Base-by-base conservation (phyloP, 1,284 basidiomycete genomes). In the Chalciporus sp. region DNA sequence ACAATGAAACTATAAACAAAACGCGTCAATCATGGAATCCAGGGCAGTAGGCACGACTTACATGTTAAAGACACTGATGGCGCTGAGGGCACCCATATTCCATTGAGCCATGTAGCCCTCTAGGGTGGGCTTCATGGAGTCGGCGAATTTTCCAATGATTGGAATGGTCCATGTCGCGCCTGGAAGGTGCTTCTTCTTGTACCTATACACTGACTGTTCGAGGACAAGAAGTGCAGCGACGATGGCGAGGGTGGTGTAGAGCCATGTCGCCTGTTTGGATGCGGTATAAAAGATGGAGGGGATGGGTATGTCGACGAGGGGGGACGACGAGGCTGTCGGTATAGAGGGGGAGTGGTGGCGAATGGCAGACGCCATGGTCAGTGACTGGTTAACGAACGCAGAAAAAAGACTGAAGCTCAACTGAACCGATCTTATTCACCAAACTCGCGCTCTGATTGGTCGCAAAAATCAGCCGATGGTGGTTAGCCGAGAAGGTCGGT, bases 21-120 rank as follows among this genome's bases (percentile, higher is more conserved):
- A 27, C 49, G 49, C 68, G 63, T 27, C 17, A 14, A 49, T 14
- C 9, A 27, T 45, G 20, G 19, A 17, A 48, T 3, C n/a, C 6
- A 10, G 9, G 35, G 16, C 4, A 4, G 20, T 37, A 17, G 47
- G 47, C 48, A 49, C 17, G 50, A 78, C 90, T 65, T 60, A 92
- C 94, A 98, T 96, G 75, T 98, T 95, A 79, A 98, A 98, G 4
- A 98, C 95, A 65, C 92, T 94, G 56, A 95, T 77, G 12, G 86
- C 92, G 61, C 88, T 90, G 37, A 98, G 80, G 9, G 86, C 82
- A 51, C 93, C 95, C 35, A 88, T 85, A 65, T 89, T 79, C 94
- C 94, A 96, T 67, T 94, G 92, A 62, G 81, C 82, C 79, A 88
- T 90, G 78, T 98, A 98, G 48, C 84, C 84, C 69, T 94, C 90